phyloP scores from a whole-genome alignment of 148 eudicot species.

The Vaccinium darrowii region DNA sequence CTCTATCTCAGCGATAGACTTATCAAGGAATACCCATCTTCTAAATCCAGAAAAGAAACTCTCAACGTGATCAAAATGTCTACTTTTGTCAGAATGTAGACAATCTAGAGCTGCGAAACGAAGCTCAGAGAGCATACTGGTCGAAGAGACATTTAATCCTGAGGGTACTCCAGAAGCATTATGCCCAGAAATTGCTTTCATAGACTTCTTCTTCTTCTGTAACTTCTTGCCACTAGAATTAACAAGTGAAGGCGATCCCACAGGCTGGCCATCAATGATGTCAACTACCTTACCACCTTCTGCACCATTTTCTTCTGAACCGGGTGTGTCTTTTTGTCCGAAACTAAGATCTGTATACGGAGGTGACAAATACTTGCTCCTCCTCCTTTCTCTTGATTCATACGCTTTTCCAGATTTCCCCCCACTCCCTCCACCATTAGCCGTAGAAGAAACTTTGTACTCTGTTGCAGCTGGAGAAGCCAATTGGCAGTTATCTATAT shows the following conservation, averaged over 20 bases:
- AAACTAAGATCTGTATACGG: slow-evolving; percentile 44
- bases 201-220: slow-evolving; percentile 24
- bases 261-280: slow-evolving; percentile 14
- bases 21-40: slow-evolving; percentile 35
- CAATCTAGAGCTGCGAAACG: slow-evolving; percentile 51
- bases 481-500: slow-evolving; percentile 12
- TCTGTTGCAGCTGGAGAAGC: slow-evolving; percentile 19
- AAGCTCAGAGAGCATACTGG: slow-evolving; percentile 60
- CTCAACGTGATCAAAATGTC: slow-evolving; percentile 38
- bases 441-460: slow-evolving; percentile 10
- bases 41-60: slow-evolving; percentile 51
- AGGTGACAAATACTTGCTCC: slow-evolving; percentile 76
- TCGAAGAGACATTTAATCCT: slow-evolving; percentile 39
- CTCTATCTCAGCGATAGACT: slow-evolving; percentile 18
- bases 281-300: slow-evolving; percentile 20
- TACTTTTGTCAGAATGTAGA: slow-evolving; percentile 32
- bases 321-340: slow-evolving; percentile 19
- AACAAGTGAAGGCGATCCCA: slow-evolving; percentile 22
- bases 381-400: slow-evolving; percentile 59
- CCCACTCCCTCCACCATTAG: slow-evolving; percentile 29
- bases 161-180: slow-evolving; percentile 16
- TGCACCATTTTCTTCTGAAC: slow-evolving; percentile 23
- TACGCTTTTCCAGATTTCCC: slow-evolving; percentile 29
- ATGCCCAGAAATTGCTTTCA: slow-evolving; percentile 27
- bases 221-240: slow-evolving; percentile 31